A percentile compares a stretch with the other conserved stretches of the same genome.
Evolutionary conservation across 257 asterid species (phyloP).

Genomic region (Lycium ferocissimum): DNA sequence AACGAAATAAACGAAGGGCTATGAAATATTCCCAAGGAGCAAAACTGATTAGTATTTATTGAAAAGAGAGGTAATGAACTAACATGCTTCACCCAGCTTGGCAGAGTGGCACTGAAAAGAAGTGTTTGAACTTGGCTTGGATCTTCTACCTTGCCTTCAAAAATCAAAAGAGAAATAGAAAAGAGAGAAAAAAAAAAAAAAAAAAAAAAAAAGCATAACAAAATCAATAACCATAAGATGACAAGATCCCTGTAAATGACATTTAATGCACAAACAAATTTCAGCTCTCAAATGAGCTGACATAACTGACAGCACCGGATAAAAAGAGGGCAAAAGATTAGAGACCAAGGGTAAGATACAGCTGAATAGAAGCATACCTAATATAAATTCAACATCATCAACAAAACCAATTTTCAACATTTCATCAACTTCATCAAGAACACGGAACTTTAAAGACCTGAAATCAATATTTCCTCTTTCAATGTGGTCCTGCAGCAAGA

Average conservation of each 20-base stretch:
- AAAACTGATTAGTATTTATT: not conserved
- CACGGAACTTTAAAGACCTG: constrained; percentile 78
- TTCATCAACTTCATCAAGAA: constrained; percentile 99
- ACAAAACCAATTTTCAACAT: constrained; percentile 99
- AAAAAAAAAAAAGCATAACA: not conserved
- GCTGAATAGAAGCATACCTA: constrained; percentile 54
- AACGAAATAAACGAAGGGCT: constrained; percentile 9
- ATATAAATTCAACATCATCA: constrained; percentile 95
- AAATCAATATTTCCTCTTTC: constrained; percentile 86
- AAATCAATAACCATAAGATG: not conserved
- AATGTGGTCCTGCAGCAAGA: constrained; percentile 70
- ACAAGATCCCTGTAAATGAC: not conserved
- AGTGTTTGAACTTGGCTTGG: constrained; percentile 88
- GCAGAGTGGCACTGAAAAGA: constrained; percentile 94
- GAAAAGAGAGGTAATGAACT: constrained; percentile 23
- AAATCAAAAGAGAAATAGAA: constrained; percentile 23
- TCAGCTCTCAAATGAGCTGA: not conserved
- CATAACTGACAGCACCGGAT: not conserved
- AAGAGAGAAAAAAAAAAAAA: not conserved
- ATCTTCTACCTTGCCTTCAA: constrained; percentile 81
- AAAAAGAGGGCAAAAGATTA: not conserved
- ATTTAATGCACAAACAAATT: constrained; percentile 6
- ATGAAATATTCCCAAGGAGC: constrained; percentile 9
- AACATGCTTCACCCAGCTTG: constrained; percentile 83
- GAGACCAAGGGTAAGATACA: not conserved